Evolutionary conservation across 768 basidiomycete species (phyloP), one percentile per base, ranked within the genome.

Genomic region (Amanita inopinata): DNA sequence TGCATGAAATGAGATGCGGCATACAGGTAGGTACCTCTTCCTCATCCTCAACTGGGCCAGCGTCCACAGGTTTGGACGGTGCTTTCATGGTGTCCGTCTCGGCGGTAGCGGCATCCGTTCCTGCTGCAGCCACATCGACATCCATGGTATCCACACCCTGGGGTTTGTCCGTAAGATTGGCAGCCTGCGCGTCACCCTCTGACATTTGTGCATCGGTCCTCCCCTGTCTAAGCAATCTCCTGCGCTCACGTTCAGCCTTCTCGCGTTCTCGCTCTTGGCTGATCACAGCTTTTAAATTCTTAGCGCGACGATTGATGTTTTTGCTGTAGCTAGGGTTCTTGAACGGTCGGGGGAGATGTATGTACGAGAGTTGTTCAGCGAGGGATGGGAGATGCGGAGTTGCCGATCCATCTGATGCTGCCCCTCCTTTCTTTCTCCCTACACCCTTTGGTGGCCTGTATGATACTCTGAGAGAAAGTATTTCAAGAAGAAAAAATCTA

Each of bases 181-280:
- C 14, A 12, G 12, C 25, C 2, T 18, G 12, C 8, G 6, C 38
- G 15, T 5, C 6, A 8, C 12, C 31, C 23, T n/a, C 19, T 3
- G 7, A n/a, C 3, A 7, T 9, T 3, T 46, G 30, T 4, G 42
- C 36, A 17, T 74, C 72, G 32, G 70, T 67, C 37, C 61, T 68
- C 50, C 73, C 74, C 25, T 25, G 23, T 25, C 27, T 43, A n/a
- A 36, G 17, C 20, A 63, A 58, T 27, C 77, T 63, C 47, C 70
- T 62, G 8, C 67, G 62, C 52, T 87, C 85, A 9, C 83, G 66
- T 44, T 82, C 81, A 23, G 67, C 55, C n/a, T 75, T 66, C 48
- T 88, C 84, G 0, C 81, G 70, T 51, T 91, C 88, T 4, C 83
- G 73, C 55, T 90, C 88, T 49, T 85, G 82, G 0, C 73, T 71